A percentile compares a stretch with the other conserved stretches of the same genome.
Evolutionary conservation across 2,329 filamentous ascomycete genomes (phyloP).

Genomic region (Huntiella savannae): DNA sequence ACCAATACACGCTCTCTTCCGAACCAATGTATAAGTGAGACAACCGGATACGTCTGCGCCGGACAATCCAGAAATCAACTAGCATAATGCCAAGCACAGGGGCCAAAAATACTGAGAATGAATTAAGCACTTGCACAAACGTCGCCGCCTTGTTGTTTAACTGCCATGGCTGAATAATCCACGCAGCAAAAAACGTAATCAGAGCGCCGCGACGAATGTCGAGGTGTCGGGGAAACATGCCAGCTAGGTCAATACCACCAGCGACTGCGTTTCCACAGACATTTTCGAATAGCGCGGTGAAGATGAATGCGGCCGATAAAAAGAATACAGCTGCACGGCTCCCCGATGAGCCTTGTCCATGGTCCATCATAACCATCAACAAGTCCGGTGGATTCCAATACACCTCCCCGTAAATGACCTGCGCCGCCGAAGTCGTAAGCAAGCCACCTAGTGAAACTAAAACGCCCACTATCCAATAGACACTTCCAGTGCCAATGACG

Average conservation of each 20-base stretch:
- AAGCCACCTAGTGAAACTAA: conserved; percentile 15
- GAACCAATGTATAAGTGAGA: conserved; percentile 20
- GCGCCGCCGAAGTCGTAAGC: conserved; percentile 16
- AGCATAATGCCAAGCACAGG: conserved; percentile 18
- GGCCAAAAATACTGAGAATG: conserved; percentile 17
- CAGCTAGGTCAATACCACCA: conserved; percentile 17
- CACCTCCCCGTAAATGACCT: conserved; percentile 13
- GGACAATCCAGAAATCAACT: conserved; percentile 17
- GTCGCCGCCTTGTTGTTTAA: conserved; percentile 16
- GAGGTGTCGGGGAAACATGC: conserved; percentile 16
- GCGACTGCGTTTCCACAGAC: conserved; percentile 16
- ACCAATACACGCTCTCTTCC: conserved; percentile 21
- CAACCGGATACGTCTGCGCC: conserved; percentile 20
- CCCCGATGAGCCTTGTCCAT: conserved; percentile 13
- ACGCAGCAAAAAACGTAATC: conserved; percentile 14
- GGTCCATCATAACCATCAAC: conserved; percentile 15
- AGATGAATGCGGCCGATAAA: conserved; percentile 14
- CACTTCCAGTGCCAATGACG: conserved; percentile 15
- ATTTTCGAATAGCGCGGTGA: conserved; percentile 17
- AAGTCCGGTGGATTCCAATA: conserved; percentile 12
- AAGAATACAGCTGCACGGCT: conserved; percentile 17
- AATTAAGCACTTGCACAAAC: conserved; percentile 16
- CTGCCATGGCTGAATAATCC: conserved; percentile 17
- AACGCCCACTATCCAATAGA: conserved; percentile 16
- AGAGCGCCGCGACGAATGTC: conserved; percentile 16